Evolutionary conservation across 352 stramenopile genomes (phyloP).

Genomic region (Phytophthora foliorum): DNA sequence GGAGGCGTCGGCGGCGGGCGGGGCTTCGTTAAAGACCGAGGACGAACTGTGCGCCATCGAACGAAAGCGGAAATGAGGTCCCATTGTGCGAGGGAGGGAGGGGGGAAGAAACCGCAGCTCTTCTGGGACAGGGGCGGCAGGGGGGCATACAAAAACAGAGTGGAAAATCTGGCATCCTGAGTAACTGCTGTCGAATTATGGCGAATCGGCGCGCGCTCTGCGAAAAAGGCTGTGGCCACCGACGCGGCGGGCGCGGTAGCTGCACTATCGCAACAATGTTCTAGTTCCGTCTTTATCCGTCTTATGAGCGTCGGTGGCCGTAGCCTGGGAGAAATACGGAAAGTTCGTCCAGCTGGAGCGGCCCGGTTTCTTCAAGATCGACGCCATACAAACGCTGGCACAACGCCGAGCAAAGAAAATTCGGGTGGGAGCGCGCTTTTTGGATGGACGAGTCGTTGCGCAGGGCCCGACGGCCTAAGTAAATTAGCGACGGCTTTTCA

Average conservation of each 20-base stretch:
- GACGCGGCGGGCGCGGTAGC: background rate
- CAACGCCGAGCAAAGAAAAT: conserved; percentile 9
- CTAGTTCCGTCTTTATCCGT: too few species aligned
- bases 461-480: background rate
- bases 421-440: conserved; percentile 9
- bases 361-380: conserved; percentile 14
- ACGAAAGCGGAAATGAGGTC: conserved; percentile 52
- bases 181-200: conserved; percentile 45
- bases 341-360: conserved; percentile 16
- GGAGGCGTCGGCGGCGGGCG: conserved; percentile 37
- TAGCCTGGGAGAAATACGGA: conserved; percentile 11
- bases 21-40: conserved; percentile 70
- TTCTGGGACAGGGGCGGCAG: conserved; percentile 42
- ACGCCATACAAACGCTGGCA: conserved; percentile 5
- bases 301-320: conserved; percentile 11
- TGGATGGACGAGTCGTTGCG: conserved; percentile 2
- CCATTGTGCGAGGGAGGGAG: conserved; percentile 26
- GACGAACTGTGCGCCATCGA: conserved; percentile 71
- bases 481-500: too few species aligned
- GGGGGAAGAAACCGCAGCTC: conserved; percentile 44
- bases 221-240: conserved; percentile 21
- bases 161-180: conserved; percentile 37
- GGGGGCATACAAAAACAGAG: conserved; percentile 39
- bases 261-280: background rate
- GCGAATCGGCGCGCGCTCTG: conserved; percentile 32